These are phyloP conservation scores for Tetrahymena thermophila DNA, from an alignment of 73 alveolate genomes.

Conservation along the genomic window DNA sequence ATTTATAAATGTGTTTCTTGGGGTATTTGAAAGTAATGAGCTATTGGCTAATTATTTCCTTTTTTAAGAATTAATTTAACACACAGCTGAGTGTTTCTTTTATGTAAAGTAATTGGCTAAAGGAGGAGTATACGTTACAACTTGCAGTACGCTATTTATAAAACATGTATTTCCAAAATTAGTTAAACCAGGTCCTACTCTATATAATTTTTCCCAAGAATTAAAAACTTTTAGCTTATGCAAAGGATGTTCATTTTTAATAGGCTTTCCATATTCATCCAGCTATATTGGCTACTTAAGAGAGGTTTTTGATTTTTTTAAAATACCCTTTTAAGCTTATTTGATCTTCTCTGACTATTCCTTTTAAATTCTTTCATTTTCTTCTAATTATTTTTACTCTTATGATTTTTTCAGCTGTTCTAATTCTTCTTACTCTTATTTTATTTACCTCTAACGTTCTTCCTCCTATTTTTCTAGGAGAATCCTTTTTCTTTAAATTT, in stretches of 20 bases:
- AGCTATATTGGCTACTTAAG: neutral
- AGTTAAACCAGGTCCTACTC: constrained; percentile 44
- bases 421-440: neutral
- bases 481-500: neutral
- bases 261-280: neutral
- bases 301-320: neutral
- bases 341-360: neutral
- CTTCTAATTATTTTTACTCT: neutral
- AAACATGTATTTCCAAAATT: constrained; percentile 84
- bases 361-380: neutral
- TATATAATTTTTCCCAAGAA: neutral
- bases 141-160: constrained; percentile 59
- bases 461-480: neutral
- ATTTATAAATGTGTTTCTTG: neutral
- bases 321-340: neutral
- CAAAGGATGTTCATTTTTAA: neutral
- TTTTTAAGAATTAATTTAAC: neutral
- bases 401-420: neutral
- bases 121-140: constrained; percentile 63
- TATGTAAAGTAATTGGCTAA: constrained; percentile 20
- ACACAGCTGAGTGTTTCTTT: neutral
- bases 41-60: neutral
- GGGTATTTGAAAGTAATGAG: neutral
- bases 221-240: neutral
- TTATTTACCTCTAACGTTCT: neutral